phyloP scores from a whole-genome alignment of 768 basidiomycete species.

The Auricularia cornea region DNA sequence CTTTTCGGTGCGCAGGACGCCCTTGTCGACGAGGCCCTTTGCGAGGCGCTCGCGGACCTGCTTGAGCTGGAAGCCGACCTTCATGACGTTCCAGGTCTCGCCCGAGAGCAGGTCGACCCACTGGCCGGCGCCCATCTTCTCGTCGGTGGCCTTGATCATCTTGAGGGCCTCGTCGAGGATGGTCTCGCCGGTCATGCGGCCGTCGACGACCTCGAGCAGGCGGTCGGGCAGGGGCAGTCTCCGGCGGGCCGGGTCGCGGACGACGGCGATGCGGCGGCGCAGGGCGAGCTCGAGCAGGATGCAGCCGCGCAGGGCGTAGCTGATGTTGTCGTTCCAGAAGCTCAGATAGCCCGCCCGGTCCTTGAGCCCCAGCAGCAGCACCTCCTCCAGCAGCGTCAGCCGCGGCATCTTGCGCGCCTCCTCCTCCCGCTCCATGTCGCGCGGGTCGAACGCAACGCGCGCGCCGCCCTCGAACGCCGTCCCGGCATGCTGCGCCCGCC shows the following conservation, averaged over 20 bases:
- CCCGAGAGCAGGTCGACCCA: conserved; percentile 96
- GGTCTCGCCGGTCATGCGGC: conserved; percentile 90
- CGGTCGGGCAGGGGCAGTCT: conserved; percentile 72
- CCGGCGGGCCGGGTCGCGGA: conserved; percentile 71
- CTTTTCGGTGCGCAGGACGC: conserved; percentile 96
- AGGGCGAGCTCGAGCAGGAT: conserved; percentile 96
- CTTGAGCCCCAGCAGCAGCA: conserved; percentile 86
- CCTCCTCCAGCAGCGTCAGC: conserved; percentile 95
- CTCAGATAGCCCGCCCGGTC: conserved; percentile 97
- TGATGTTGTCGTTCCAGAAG: conserved; percentile 99
- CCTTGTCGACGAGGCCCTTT: conserved; percentile 96
- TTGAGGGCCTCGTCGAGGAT: conserved; percentile 91
- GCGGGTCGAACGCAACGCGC: conserved; percentile 88
- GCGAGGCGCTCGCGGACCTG: conserved; percentile 97
- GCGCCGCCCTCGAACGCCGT: conserved; percentile 79
- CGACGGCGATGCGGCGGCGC: conserved; percentile 86
- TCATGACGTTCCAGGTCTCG: conserved; percentile 99
- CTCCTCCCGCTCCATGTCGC: conserved; percentile 69
- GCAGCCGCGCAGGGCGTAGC: conserved; percentile 96
- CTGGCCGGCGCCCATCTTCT: conserved; percentile 73
- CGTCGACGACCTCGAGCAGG: conserved; percentile 85
- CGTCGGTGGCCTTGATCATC: conserved; percentile 84
- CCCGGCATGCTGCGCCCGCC: conserved; percentile 46
- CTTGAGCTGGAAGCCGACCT: conserved; percentile 97
- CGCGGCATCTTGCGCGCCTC: conserved; percentile 60